Evolutionary conservation across 176 grass and related monocot species (phyloP).

Genomic region (Triticum urartu): DNA sequence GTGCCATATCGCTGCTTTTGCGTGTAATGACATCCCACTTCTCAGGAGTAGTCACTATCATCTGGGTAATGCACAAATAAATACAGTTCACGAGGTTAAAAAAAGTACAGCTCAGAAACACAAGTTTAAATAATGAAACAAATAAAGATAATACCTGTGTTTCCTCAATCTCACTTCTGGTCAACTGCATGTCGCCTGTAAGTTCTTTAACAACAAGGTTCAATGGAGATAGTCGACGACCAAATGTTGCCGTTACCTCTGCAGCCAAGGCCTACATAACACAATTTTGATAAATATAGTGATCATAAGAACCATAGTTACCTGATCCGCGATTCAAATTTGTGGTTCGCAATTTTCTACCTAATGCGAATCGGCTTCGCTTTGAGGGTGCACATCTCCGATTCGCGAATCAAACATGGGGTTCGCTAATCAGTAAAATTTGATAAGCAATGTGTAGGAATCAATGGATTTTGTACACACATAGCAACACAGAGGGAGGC

Average conservation of each 20-base stretch:
- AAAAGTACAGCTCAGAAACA: slow-evolving; percentile 16
- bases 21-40: slow-evolving; percentile 99
- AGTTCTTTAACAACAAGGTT: slow-evolving; percentile 87
- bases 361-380: background rate
- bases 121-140: slow-evolving; percentile 9
- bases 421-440: background rate
- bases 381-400: background rate
- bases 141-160: slow-evolving; percentile 59
- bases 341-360: background rate
- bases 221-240: slow-evolving; percentile 71
- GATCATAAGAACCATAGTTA: background rate
- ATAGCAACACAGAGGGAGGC: background rate
- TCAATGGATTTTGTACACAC: background rate
- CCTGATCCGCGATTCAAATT: background rate
- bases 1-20: slow-evolving; percentile 98
- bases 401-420: background rate
- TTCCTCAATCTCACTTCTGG: slow-evolving; percentile 89
- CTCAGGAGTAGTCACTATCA: slow-evolving; percentile 99
- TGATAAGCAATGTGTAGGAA: background rate
- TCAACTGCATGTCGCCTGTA: slow-evolving; percentile 96
- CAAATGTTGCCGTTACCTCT: slow-evolving; percentile 89
- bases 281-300: slow-evolving; percentile 31
- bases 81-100: slow-evolving; percentile 15
- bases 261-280: slow-evolving; percentile 84
- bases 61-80: slow-evolving; percentile 48